Percentiles rank a stretch among this genome's conserved stretches.
These are phyloP conservation scores for Seiridium cupressi DNA, from an alignment of 2,329 filamentous ascomycete species.

Conservation along the genomic window DNA sequence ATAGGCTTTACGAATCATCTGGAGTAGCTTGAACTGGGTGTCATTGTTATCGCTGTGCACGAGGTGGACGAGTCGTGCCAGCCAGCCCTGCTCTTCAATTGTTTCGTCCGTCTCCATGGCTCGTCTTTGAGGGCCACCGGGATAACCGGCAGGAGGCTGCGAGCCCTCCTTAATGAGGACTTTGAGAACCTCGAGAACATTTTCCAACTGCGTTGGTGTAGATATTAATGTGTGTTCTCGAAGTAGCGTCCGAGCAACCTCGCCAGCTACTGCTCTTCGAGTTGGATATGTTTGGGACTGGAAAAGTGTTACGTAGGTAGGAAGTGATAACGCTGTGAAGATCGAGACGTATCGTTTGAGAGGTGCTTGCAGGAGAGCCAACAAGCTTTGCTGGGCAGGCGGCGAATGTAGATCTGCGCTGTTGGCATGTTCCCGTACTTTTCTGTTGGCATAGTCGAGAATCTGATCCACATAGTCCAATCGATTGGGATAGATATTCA, in stretches of 20 bases:
- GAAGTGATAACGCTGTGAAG: constrained; percentile 92
- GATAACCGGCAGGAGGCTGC: constrained; percentile 79
- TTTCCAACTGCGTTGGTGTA: constrained; percentile 77
- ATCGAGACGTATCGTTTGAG: constrained; percentile 88
- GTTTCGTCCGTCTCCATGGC: constrained; percentile 90
- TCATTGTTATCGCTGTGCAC: constrained; percentile 83
- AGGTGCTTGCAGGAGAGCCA: constrained; percentile 86
- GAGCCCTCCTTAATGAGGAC: constrained; percentile 93
- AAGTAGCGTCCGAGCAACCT: constrained; percentile 80
- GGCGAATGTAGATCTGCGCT: constrained; percentile 93
- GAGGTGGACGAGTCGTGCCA: constrained; percentile 88
- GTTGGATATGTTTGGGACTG: constrained; percentile 93
- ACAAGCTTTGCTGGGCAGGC: constrained; percentile 81
- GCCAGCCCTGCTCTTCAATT: constrained; percentile 95
- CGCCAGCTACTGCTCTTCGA: constrained; percentile 83
- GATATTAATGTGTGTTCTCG: constrained; percentile 78
- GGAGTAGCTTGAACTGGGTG: constrained; percentile 89
- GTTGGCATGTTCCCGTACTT: constrained; percentile 85
- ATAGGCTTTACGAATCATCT: constrained; percentile 83
- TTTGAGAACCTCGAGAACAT: constrained; percentile 82
- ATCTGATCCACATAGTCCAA: constrained; percentile 96
- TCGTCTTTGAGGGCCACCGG: constrained; percentile 75
- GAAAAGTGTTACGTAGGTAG: constrained; percentile 86
- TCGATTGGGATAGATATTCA: constrained; percentile 92
- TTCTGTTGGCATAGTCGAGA: constrained; percentile 80